phyloP scores from a whole-genome alignment of 192 early-diverging fungal genomes.

The Coemansia sp. region DNA sequence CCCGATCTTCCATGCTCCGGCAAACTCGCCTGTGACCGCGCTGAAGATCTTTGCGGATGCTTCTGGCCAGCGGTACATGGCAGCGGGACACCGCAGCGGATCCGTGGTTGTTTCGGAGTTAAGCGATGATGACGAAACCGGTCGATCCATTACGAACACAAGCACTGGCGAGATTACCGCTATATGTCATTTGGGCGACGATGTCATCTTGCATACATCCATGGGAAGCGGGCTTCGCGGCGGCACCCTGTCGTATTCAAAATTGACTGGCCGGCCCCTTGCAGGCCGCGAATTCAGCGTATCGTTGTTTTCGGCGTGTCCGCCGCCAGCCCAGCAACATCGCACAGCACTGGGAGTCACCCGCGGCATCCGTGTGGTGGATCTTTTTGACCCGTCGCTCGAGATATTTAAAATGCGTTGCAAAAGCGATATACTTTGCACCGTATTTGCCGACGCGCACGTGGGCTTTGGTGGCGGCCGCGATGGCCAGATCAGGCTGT shows the following conservation, averaged over 20 bases:
- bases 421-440: conserved; percentile 33
- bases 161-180: conserved; percentile 15
- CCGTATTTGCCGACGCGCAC: conserved; percentile 10
- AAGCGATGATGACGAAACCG: neutral
- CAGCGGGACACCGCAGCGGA: conserved; percentile 2
- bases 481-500: conserved; percentile 37
- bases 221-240: conserved; percentile 19
- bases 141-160: neutral
- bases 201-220: neutral
- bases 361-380: neutral
- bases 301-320: neutral
- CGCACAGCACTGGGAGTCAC: neutral
- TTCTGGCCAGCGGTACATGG: conserved; percentile 1
- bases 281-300: neutral
- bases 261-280: too few relatives aligned
- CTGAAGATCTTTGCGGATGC: neutral
- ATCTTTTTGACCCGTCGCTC: neutral
- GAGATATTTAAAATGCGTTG: neutral
- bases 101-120: neutral
- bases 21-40: conserved; percentile 12
- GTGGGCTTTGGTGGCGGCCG: conserved; percentile 37
- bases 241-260: neutral
- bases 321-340: neutral
- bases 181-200: neutral
- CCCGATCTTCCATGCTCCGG: neutral